phyloP scores from a whole-genome alignment of 345 rosid genomes.

The Cardiospermum halicacabum region DNA sequence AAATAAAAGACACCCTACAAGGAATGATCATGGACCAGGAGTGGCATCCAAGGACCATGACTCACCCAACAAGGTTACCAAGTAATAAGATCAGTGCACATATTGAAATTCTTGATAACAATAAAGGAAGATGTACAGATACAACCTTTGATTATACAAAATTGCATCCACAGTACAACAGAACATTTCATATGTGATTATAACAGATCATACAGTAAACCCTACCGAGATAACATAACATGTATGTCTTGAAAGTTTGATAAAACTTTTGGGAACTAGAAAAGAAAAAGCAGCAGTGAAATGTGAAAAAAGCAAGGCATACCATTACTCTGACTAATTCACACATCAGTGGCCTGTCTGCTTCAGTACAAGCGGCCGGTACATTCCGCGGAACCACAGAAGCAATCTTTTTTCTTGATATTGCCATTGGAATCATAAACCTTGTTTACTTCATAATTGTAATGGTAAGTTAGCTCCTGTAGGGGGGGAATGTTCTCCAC shows the following conservation, averaged over 20 bases:
- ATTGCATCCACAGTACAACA: too few relatives aligned
- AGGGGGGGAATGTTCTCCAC: conserved; percentile 83
- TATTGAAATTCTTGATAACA: too few relatives aligned
- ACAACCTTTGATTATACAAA: too few relatives aligned
- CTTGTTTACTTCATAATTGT: conserved; percentile 60
- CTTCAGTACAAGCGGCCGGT: conserved; percentile 69
- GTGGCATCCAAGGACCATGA: not conserved
- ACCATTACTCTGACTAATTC: not conserved
- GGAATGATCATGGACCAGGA: not conserved
- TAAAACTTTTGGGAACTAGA: not conserved
- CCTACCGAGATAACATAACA: not conserved
- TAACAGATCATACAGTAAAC: not conserved
- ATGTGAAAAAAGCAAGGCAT: not conserved
- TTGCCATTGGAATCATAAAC: conserved; percentile 66
- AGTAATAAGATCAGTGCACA: not conserved
- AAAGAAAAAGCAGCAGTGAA: not conserved
- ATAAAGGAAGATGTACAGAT: too few relatives aligned
- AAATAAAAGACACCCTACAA: not conserved
- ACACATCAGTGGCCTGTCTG: not conserved
- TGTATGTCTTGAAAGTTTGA: too few relatives aligned
- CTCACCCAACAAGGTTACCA: not conserved
- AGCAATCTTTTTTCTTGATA: conserved; percentile 62
- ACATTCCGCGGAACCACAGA: conserved; percentile 77
- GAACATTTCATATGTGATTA: not conserved
- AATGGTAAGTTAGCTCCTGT: conserved; percentile 79